Evolutionary conservation across 371 early-diverging fungal species (phyloP), one percentile per base, ranked within the genome.

Genomic region (Sporodiniella umbellata): DNA sequence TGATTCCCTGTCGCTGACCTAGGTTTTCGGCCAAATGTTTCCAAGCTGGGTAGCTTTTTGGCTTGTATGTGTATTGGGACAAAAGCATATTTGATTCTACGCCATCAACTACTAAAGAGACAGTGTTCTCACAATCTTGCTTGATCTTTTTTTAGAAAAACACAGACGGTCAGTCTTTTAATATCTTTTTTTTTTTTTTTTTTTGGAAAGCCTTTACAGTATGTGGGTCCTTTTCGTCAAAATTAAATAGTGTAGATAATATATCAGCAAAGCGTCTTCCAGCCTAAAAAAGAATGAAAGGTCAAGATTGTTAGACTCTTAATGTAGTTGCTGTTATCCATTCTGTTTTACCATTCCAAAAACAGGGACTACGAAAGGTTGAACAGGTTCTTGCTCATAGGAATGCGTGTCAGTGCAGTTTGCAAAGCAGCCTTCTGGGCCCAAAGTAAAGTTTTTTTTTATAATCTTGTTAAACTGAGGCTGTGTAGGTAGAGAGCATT

Each of bases 71-170:
- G 19, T 50, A 50, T 15, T 60, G 60, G 18, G 48, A 55, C 26
- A 60, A 17, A n/a, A 56, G 54, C 2, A 60, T 18, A 19, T 55
- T 21, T 8, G 52, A 55, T 6, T 24, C 19, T 8, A 51, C 51
- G 1, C 18, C 23, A 25, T 54, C 48, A 8, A 60, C 51, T 10
- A 30, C 23, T 56, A 55, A 60, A 35, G 47, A 30, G 11, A 60
- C 39, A 18, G 60, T 51, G 37, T 43, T 33, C 55, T 60, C 60
- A 44, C 42, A 28, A 37, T 52, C 60, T 51, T 55, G 55, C 47
- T 55, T 55, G 7, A 54, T 5, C 60, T 60, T n/a, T n/a, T n/a
- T n/a, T n/a, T n/a, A n/a, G n/a, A n/a, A n/a, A n/a, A n/a, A n/a
- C n/a, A n/a, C n/a, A n/a, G n/a, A n/a, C n/a, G n/a, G n/a, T n/a